phyloP scores from a whole-genome alignment of 2,329 filamentous ascomycete genomes.

The Aspergillaceae sp. region DNA sequence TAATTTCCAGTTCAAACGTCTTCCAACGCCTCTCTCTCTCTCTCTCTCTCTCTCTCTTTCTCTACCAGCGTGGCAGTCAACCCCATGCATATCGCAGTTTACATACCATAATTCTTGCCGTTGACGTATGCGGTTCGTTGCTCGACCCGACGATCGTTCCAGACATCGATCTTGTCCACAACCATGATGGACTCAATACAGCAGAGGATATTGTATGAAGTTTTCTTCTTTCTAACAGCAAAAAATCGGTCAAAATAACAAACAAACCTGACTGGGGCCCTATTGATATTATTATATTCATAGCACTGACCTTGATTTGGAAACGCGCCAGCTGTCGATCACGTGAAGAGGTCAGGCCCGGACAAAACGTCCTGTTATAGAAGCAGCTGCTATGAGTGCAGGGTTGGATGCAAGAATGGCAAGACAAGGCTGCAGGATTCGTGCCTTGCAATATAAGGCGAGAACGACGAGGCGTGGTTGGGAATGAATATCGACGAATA shows the following conservation, averaged over 20 bases:
- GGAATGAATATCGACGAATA: neutral
- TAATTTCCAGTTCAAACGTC: no score
- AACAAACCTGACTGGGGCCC: no score
- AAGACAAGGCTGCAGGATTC: no score
- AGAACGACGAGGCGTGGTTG: neutral
- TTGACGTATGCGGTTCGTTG: constrained; percentile 56
- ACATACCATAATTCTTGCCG: constrained; percentile 57
- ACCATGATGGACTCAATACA: constrained; percentile 32
- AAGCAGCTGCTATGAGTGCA: neutral
- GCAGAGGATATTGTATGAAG: neutral
- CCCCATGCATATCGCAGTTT: no score
- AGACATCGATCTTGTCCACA: constrained; percentile 53
- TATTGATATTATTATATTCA: no score
- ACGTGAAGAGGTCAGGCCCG: constrained; percentile 10
- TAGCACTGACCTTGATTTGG: no score
- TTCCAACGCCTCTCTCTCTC: neutral
- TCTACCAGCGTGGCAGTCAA: neutral
- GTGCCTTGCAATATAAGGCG: neutral
- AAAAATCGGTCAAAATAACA: neutral
- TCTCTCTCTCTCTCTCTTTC: neutral
- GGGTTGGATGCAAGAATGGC: no score
- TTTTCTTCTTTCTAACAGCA: no score
- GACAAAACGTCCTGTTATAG: neutral
- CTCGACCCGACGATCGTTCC: constrained; percentile 58
- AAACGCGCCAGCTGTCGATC: constrained; percentile 9